A percentile compares a stretch with the other conserved stretches of the same genome.
phyloP scores from a whole-genome alignment of 345 rosid genomes.

The Excoecaria cochinchinensis region DNA sequence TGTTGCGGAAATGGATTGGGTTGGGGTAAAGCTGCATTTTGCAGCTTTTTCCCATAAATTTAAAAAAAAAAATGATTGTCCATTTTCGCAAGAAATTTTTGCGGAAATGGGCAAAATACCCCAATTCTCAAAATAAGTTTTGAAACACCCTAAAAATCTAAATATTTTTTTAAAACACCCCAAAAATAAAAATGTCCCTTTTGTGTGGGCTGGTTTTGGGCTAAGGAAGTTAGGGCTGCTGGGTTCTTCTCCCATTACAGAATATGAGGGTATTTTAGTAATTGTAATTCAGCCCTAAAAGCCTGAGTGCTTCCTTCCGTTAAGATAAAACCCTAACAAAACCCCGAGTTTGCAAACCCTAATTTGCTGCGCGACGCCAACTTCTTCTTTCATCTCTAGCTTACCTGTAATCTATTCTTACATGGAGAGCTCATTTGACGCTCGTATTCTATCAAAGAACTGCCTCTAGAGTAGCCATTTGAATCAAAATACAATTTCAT shows the following conservation, averaged over 20 bases:
- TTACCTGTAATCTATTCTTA: not conserved
- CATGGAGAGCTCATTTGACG: not conserved
- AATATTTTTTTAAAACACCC: too few relatives aligned
- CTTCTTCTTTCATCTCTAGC: not conserved
- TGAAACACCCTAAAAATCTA: too few relatives aligned
- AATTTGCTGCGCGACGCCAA: not conserved
- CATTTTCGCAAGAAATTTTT: too few relatives aligned
- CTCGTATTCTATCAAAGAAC: not conserved
- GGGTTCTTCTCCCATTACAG: too few relatives aligned
- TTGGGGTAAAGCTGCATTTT: too few relatives aligned
- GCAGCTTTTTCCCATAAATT: too few relatives aligned
- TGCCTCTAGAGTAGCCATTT: slow-evolving; percentile 33
- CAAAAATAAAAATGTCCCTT: too few relatives aligned
- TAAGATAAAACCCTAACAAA: slow-evolving; percentile 6
- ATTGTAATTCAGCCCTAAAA: not conserved
- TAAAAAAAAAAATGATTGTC: too few relatives aligned
- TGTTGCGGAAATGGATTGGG: too few relatives aligned
- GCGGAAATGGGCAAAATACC: too few relatives aligned
- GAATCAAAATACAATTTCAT: slow-evolving; percentile 16
- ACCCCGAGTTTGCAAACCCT: not conserved
- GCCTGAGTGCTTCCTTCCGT: not conserved
- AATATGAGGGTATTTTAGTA: slow-evolving; percentile 2
- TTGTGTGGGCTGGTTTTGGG: not conserved
- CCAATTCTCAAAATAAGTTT: too few relatives aligned
- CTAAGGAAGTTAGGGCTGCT: not conserved